Conservation (phyloP, 257 asterid genomes). For the Solanum bulbocastanum region DNA sequence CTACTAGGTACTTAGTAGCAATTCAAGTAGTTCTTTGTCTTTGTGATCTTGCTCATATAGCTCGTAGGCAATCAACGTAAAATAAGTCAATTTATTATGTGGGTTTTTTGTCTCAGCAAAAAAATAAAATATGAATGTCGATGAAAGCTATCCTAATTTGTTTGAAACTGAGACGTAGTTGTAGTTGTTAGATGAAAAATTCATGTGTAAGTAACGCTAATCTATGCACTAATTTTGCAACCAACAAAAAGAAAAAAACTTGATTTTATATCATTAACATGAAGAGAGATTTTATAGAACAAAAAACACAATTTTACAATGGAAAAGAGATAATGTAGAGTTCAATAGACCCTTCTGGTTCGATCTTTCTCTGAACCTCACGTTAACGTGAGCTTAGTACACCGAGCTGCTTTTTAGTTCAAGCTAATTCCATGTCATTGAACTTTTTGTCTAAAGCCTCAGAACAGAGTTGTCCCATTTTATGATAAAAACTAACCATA, state of each 20-base stretch:
- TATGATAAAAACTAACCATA: conserved; percentile 41
- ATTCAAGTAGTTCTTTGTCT: background rate
- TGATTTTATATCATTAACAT: background rate
- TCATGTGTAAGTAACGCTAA: background rate
- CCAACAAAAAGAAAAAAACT: background rate
- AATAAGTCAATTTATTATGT: background rate
- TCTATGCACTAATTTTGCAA: background rate
- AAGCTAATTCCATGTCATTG: conserved; percentile 11
- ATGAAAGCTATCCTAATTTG: background rate
- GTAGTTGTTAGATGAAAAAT: background rate
- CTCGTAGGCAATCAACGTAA: background rate
- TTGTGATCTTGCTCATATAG: background rate
- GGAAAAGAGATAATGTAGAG: background rate
- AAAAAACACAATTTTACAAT: background rate
- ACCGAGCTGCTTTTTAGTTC: background rate
- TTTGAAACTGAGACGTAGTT: background rate
- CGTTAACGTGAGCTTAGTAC: background rate
- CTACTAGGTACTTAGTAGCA: background rate
- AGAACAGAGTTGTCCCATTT: conserved; percentile 63
- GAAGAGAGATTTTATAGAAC: background rate
- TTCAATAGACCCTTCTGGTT: background rate
- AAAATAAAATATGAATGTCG: too few species aligned
- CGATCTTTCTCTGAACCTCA: rapidly evolving
- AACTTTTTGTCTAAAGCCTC: conserved; percentile 57
- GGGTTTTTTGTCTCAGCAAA: background rate